phyloP scores from a whole-genome alignment of 208 protist species.

The Trypanosoma scelopori region DNA sequence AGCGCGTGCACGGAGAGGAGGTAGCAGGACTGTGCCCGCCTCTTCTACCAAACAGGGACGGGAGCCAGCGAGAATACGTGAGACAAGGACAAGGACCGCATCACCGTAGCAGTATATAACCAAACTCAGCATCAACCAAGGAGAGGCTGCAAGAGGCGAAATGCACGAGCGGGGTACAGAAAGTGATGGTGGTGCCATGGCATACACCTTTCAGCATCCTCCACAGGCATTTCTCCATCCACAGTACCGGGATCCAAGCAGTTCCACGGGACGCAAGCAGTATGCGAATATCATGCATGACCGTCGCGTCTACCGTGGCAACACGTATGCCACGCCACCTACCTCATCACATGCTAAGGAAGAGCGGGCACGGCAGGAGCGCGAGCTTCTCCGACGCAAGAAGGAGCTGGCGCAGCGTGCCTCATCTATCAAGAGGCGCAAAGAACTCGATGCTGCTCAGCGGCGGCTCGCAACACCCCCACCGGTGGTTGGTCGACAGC shows the following conservation, averaged over 20 bases:
- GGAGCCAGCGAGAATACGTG: too few species aligned
- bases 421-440: constrained; percentile 63
- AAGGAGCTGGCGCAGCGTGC: constrained; percentile 69
- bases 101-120: not conserved
- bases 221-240: constrained; percentile 80
- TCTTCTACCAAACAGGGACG: too few species aligned
- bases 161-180: constrained; percentile 46
- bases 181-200: constrained; percentile 38
- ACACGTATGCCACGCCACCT: constrained; percentile 92
- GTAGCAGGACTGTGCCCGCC: too few species aligned
- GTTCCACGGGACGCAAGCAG: constrained; percentile 32
- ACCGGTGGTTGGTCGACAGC: constrained; percentile 85
- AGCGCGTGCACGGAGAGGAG: too few species aligned
- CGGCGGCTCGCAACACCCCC: constrained; percentile 76
- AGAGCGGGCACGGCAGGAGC: constrained; percentile 71
- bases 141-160: not conserved
- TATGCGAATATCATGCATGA: constrained; percentile 96
- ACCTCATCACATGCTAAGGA: constrained; percentile 73
- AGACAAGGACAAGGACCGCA: too few species aligned
- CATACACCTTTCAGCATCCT: constrained; percentile 91
- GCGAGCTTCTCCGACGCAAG: constrained; percentile 52
- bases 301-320: constrained; percentile 93
- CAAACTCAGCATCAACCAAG: not conserved
- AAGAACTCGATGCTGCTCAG: constrained; percentile 56
- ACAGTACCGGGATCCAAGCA: constrained; percentile 77